A percentile compares a stretch with the other conserved stretches of the same genome.
Evolutionary conservation across 2,329 filamentous ascomycete species (phyloP).

Genomic region (Fusarium sulawesiense): DNA sequence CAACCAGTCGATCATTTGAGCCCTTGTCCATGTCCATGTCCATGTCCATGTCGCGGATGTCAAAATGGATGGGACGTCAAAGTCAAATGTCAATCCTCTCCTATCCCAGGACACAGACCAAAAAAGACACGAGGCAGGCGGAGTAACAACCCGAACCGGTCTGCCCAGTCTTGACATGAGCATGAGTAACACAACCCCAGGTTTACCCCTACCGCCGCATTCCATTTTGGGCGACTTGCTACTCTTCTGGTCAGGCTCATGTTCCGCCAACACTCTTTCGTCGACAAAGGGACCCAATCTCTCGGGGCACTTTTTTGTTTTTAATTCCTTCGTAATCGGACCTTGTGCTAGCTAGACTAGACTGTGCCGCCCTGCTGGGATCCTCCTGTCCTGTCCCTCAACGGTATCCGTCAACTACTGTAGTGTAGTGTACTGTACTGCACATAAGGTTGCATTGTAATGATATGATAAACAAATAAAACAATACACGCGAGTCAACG

Average conservation of each 20-base stretch:
- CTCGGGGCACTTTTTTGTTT: constrained; percentile 12
- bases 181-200: constrained; percentile 34
- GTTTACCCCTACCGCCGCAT: constrained; percentile 34
- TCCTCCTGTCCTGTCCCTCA: not conserved
- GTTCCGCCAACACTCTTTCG: constrained; percentile 20
- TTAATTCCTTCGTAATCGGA: not conserved
- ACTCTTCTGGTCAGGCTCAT: constrained; percentile 10
- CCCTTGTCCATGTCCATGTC: constrained; percentile 29
- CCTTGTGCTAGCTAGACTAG: not conserved
- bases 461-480: constrained; percentile 6
- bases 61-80: not conserved
- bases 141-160: constrained; percentile 38
- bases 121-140: constrained; percentile 36
- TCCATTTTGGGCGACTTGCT: constrained; percentile 15
- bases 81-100: not conserved
- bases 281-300: constrained; percentile 25
- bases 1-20: constrained; percentile 32
- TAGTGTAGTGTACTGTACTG: not conserved
- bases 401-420: not conserved
- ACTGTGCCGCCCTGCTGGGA: not conserved
- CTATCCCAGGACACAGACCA: constrained; percentile 18
- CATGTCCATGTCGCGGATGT: constrained; percentile 1
- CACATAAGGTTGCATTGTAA: not conserved
- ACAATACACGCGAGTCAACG: constrained; percentile 23
- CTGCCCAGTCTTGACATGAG: constrained; percentile 33